Conservation (phyloP, 108 stramenopile species). For the Fistulifera solaris region DNA sequence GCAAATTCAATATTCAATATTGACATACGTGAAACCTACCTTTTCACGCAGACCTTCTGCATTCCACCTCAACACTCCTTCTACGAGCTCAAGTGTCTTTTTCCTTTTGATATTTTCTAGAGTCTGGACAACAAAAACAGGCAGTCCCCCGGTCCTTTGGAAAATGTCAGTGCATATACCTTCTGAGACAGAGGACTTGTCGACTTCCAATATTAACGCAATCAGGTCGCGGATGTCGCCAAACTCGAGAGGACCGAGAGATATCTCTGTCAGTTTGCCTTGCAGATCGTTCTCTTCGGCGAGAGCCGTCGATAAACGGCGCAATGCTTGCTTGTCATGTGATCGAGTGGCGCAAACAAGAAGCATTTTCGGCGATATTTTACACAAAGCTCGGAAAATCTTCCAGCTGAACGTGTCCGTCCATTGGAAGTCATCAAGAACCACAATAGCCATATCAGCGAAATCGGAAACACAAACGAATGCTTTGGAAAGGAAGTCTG, state of each 20-base stretch:
- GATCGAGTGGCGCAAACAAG: slow-evolving; percentile 43
- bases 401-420: slow-evolving; percentile 60
- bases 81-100: slow-evolving; percentile 18
- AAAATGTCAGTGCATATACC: slow-evolving; percentile 29
- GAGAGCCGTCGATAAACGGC: slow-evolving; percentile 16
- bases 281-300: slow-evolving; percentile 23
- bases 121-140: slow-evolving; percentile 23
- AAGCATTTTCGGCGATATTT: slow-evolving; percentile 35
- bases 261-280: slow-evolving; percentile 15
- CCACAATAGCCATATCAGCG: slow-evolving; percentile 31
- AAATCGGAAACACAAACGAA: slow-evolving; percentile 42
- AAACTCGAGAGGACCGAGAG: slow-evolving; percentile 25
- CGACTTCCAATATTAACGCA: slow-evolving; percentile 23
- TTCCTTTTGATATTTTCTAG: slow-evolving; percentile 48
- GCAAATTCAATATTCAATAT: background rate
- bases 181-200: slow-evolving; percentile 20
- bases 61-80: slow-evolving; percentile 17
- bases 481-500: slow-evolving; percentile 45
- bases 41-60: slow-evolving; percentile 12
- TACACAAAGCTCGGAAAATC: slow-evolving; percentile 41
- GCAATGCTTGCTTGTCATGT: slow-evolving; percentile 20
- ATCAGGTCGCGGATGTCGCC: slow-evolving; percentile 38
- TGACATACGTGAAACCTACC: background rate
- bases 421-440: slow-evolving; percentile 59
- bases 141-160: slow-evolving; percentile 42